Percentiles rank a stretch among this genome's conserved stretches.
phyloP scores from a whole-genome alignment of 352 stramenopile species.

The Pythium scleroteichum region DNA sequence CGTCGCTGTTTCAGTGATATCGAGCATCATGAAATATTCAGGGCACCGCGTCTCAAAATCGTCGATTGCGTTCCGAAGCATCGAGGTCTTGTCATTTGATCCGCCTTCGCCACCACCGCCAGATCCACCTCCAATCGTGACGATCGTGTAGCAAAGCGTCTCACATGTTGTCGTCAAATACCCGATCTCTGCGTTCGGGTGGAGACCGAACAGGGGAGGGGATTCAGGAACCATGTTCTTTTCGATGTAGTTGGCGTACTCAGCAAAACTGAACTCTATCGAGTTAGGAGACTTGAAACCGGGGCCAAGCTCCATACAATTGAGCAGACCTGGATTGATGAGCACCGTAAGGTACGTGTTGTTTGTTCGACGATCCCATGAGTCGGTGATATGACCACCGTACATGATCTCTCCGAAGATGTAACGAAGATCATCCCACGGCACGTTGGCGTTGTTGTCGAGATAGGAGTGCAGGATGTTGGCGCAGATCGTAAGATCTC shows the following conservation, averaged over 20 bases:
- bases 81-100: constrained; percentile 65
- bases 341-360: constrained; percentile 94
- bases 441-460: constrained; percentile 90
- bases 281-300: constrained; percentile 93
- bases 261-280: constrained; percentile 76
- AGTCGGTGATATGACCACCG: constrained; percentile 95
- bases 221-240: constrained; percentile 92
- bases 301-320: constrained; percentile 91
- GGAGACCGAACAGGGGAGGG: constrained; percentile 92
- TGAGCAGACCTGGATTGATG: constrained; percentile 86
- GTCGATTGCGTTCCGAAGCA: constrained; percentile 86
- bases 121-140: constrained; percentile 86
- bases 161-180: constrained; percentile 94
- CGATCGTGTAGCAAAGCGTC: constrained; percentile 93
- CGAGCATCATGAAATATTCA: constrained; percentile 92
- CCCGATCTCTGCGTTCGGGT: constrained; percentile 95
- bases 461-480: constrained; percentile 95
- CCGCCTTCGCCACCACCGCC: constrained; percentile 58
- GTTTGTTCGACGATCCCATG: constrained; percentile 95
- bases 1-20: constrained; percentile 86
- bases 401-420: constrained; percentile 98
- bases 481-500: constrained; percentile 94
- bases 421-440: constrained; percentile 96
- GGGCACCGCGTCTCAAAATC: constrained; percentile 91
- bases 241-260: constrained; percentile 92